Percentiles rank a stretch among this genome's conserved stretches.
Evolutionary conservation across 148 eudicot species (phyloP).

Genomic region (Talinum fruticosum): DNA sequence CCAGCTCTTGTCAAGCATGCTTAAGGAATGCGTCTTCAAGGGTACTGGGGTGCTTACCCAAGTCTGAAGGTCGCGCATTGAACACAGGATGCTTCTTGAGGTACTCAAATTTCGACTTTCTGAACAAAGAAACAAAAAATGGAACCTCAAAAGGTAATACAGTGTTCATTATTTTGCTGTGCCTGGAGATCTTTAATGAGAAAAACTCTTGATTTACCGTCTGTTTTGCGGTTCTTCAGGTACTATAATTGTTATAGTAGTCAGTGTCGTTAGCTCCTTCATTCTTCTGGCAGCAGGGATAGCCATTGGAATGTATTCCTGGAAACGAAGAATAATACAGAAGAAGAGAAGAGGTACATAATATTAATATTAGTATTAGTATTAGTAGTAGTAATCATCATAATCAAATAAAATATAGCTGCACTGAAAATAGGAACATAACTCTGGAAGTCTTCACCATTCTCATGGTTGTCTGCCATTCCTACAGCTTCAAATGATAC

Average conservation of each 20-base stretch:
- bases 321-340: background rate
- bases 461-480: background rate
- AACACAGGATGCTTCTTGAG: constrained; percentile 2
- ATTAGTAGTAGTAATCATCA: too few relatives aligned
- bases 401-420: background rate
- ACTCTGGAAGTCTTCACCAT: background rate
- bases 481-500: constrained; percentile 28
- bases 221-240: background rate
- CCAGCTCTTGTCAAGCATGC: background rate
- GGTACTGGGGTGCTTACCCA: background rate
- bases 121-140: background rate
- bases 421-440: background rate
- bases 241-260: background rate
- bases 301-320: constrained; percentile 1
- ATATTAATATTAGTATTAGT: background rate
- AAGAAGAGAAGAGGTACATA: constrained; percentile 2
- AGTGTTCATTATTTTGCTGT: background rate
- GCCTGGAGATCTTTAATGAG: background rate
- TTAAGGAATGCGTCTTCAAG: background rate
- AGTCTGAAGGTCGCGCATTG: background rate
- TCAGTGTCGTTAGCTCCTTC: background rate
- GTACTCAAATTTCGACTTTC: background rate
- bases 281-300: constrained; percentile 4
- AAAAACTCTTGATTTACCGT: background rate
- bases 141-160: constrained; percentile 2